Evolutionary conservation across 352 stramenopile species (phyloP).

Genomic region (Thraustotheca clavata): DNA sequence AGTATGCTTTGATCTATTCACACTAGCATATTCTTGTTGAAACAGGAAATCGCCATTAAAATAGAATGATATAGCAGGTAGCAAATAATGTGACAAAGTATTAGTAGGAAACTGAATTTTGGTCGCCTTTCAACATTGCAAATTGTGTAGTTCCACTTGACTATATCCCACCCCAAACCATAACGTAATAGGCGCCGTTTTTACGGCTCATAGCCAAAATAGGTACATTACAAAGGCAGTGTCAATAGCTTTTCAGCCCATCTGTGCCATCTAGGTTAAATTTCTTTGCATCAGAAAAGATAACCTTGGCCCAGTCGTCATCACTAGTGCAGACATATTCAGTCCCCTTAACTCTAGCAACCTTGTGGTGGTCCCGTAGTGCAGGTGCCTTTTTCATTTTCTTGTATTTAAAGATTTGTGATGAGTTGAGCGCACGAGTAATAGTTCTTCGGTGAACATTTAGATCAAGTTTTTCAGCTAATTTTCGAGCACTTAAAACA

Average conservation of each 20-base stretch:
- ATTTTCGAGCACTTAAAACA: background rate
- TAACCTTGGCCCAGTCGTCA: too few species aligned
- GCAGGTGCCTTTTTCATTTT: constrained; percentile 17
- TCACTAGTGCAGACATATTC: too few species aligned
- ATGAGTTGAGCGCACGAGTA: background rate
- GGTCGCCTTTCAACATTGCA: background rate
- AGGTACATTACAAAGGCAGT: background rate
- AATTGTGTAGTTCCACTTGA: background rate
- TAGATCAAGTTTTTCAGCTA: constrained; percentile 18
- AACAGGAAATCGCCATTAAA: background rate
- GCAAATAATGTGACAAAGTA: background rate
- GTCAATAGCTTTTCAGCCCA: background rate
- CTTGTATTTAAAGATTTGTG: constrained; percentile 15
- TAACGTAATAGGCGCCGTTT: background rate
- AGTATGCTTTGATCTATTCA: background rate
- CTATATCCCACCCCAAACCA: constrained; percentile 3
- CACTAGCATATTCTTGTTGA: constrained; percentile 2
- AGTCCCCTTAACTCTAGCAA: constrained; percentile 13
- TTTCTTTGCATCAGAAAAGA: too few species aligned
- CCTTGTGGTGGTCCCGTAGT: constrained; percentile 13
- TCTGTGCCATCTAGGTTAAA: background rate
- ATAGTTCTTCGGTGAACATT: constrained; percentile 7
- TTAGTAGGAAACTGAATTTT: background rate
- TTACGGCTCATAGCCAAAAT: background rate
- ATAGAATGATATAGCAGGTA: background rate